A percentile compares a stretch with the other conserved stretches of the same genome.
Conservation (phyloP, 768 basidiomycete genomes). For the Lactarius akahatsu region DNA sequence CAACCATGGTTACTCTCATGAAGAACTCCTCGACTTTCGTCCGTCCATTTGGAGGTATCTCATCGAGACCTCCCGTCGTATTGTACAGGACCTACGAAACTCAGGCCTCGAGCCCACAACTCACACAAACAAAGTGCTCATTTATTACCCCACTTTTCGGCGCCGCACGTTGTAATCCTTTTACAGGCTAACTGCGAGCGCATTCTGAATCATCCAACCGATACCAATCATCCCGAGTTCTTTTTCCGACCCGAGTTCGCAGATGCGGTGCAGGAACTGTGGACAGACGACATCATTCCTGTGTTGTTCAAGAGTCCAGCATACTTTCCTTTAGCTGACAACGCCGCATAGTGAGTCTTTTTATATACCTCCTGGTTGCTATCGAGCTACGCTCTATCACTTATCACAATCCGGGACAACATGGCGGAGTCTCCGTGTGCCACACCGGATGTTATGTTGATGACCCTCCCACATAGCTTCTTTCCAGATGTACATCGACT, state of each 20-base stretch:
- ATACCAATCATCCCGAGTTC: slow-evolving; percentile 33
- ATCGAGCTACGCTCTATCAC: too few species aligned
- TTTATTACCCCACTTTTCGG: too few species aligned
- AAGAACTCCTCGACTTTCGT: slow-evolving; percentile 10
- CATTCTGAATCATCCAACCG: slow-evolving; percentile 5
- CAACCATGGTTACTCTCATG: slow-evolving; percentile 46
- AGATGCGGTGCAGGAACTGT: slow-evolving; percentile 10
- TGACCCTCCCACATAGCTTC: too few species aligned
- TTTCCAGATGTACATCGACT: too few species aligned
- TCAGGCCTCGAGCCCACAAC: not conserved
- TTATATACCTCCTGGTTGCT: too few species aligned
- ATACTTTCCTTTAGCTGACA: not conserved
- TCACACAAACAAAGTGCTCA: not conserved
- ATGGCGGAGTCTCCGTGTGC: too few species aligned
- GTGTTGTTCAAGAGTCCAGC: not conserved
- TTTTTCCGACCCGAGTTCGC: slow-evolving; percentile 9
- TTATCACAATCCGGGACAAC: too few species aligned
- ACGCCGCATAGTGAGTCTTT: slow-evolving; percentile 20
- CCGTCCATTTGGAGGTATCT: slow-evolving; percentile 9
- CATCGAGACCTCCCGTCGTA: slow-evolving; percentile 1
- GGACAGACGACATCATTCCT: slow-evolving; percentile 42
- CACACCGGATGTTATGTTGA: too few species aligned
- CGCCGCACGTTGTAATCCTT: too few species aligned
- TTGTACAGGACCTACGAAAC: not conserved
- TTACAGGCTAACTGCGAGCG: slow-evolving; percentile 8